phyloP scores from a whole-genome alignment of 805 yeast genomes.

The Candida ficus region DNA sequence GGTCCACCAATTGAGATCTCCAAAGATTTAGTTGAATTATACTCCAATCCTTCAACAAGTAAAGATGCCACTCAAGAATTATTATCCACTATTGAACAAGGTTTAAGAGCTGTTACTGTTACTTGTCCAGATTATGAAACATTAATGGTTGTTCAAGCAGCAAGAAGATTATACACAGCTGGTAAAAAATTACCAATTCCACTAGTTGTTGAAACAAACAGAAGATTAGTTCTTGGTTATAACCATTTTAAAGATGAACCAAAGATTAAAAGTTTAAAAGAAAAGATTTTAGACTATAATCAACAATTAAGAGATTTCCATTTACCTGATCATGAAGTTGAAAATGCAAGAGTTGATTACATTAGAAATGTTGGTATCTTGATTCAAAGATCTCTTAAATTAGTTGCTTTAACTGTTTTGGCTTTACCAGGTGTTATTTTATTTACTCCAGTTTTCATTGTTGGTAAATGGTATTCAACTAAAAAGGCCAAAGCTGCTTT shows the following conservation, averaged over 20 bases:
- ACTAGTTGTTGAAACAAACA: constrained; percentile 82
- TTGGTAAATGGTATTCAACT: constrained; percentile 68
- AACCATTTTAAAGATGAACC: constrained; percentile 69
- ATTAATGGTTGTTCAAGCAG: constrained; percentile 90
- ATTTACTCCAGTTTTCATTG: constrained; percentile 82
- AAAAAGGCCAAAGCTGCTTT: constrained; percentile 74
- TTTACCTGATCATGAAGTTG: constrained; percentile 48
- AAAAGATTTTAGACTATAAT: constrained; percentile 68
- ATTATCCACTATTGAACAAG: constrained; percentile 66
- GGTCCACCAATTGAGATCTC: constrained; percentile 80
- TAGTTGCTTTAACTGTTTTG: constrained; percentile 50
- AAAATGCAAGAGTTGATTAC: constrained; percentile 45
- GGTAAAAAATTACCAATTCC: constrained; percentile 75
- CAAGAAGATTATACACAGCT: constrained; percentile 80
- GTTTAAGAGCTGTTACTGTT: constrained; percentile 84
- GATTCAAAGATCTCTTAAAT: constrained; percentile 49
- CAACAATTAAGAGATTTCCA: constrained; percentile 56
- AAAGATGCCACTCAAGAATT: constrained; percentile 73
- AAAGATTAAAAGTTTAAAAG: constrained; percentile 51
- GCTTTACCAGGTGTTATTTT: constrained; percentile 86
- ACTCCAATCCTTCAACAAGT: constrained; percentile 52
- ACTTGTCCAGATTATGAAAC: constrained; percentile 93
- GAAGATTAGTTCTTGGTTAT: constrained; percentile 81
- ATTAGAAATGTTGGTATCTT: constrained; percentile 47
- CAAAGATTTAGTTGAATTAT: constrained; percentile 56